phyloP scores from a whole-genome alignment of 345 rosid species.

The Arabidopsis arenosa region DNA sequence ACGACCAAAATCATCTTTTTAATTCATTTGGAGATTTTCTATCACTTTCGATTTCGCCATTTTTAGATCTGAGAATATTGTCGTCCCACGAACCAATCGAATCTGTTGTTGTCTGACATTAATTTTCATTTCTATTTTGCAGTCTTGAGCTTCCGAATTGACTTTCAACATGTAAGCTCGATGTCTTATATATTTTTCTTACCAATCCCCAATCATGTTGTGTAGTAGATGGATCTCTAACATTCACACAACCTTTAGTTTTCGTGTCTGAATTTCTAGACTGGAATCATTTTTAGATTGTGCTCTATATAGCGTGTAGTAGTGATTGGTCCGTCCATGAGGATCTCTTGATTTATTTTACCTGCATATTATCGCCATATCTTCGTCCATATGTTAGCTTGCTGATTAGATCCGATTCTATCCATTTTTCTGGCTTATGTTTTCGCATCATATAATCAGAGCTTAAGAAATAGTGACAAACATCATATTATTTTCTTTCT shows the following conservation, averaged over 20 bases:
- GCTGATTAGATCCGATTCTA: background rate
- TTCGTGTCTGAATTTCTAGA: background rate
- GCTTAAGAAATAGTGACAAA: background rate
- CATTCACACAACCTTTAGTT: background rate
- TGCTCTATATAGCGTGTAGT: background rate
- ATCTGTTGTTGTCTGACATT: conserved; percentile 7
- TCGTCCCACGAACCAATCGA: background rate
- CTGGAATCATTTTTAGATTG: conserved; percentile 25
- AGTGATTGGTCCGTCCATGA: background rate
- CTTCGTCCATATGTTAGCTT: background rate
- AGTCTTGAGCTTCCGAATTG: conserved; percentile 32
- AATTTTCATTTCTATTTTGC: conserved; percentile 12
- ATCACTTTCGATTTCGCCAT: background rate
- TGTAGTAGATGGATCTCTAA: conserved; percentile 33
- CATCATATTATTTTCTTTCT: background rate
- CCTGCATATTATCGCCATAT: background rate
- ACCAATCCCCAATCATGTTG: conserved; percentile 18
- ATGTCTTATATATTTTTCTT: background rate
- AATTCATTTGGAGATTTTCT: background rate
- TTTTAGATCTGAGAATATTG: background rate
- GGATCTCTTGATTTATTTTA: conserved; percentile 7
- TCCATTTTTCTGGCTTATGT: background rate
- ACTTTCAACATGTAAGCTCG: conserved; percentile 44
- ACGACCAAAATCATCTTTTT: background rate
- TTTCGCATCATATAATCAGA: background rate